These are phyloP conservation scores for Ilex paraguariensis DNA, from an alignment of 305 asterid genomes.

Conservation along the genomic window DNA sequence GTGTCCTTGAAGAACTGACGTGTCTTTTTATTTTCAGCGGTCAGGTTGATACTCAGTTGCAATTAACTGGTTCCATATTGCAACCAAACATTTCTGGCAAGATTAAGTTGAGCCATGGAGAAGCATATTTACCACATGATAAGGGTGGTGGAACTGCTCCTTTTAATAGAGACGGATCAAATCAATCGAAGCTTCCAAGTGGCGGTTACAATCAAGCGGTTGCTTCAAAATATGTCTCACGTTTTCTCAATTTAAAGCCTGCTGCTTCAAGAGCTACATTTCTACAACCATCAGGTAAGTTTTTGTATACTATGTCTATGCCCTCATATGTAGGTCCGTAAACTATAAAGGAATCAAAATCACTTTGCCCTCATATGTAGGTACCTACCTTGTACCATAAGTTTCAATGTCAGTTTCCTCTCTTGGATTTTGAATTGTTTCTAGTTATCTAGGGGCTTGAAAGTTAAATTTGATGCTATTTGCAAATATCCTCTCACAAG, in stretches of 20 bases:
- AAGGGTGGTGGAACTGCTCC: slow-evolving; percentile 91
- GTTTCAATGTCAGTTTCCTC: too few relatives aligned
- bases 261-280: slow-evolving; percentile 50
- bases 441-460: too few relatives aligned
- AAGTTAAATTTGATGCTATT: too few relatives aligned
- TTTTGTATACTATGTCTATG: slow-evolving; percentile 2
- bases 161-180: slow-evolving; percentile 47
- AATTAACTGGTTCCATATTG: slow-evolving; percentile 84
- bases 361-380: slow-evolving; percentile 3
- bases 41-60: slow-evolving; percentile 97
- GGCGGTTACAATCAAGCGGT: slow-evolving; percentile 79
- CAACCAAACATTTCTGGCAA: slow-evolving; percentile 98
- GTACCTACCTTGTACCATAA: neutral
- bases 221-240: slow-evolving; percentile 95
- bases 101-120: slow-evolving; percentile 95
- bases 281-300: slow-evolving; percentile 72
- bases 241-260: slow-evolving; percentile 86
- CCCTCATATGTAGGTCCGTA: neutral
- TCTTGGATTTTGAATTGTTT: too few relatives aligned
- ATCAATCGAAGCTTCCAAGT: slow-evolving; percentile 50
- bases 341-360: neutral
- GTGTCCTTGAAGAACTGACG: slow-evolving; percentile 20
- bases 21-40: slow-evolving; percentile 53
- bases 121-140: slow-evolving; percentile 95
- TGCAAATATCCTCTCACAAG: too few relatives aligned